Conservation (phyloP, 768 basidiomycete species). For the Phlebiopsis flavidoalba region DNA sequence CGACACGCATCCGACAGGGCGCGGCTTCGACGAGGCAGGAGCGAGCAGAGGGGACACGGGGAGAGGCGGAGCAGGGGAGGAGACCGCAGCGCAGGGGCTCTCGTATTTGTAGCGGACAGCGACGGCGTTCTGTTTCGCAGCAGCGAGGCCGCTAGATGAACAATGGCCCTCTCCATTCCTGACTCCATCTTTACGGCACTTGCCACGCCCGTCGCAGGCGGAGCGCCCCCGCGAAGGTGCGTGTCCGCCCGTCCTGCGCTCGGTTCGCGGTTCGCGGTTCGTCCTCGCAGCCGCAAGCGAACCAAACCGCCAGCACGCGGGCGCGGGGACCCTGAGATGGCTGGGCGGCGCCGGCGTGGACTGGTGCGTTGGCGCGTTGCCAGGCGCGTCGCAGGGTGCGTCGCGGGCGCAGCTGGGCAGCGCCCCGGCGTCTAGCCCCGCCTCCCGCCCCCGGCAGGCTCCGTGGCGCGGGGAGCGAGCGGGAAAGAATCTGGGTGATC, state of each 20-base stretch:
- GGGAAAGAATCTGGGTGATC: neutral
- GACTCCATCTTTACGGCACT: neutral
- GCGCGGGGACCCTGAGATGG: neutral
- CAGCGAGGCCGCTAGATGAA: neutral
- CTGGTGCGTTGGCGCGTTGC: neutral
- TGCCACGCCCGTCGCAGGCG: too few species aligned
- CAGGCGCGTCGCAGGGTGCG: neutral
- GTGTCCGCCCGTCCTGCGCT: neutral
- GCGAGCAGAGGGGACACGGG: too few species aligned
- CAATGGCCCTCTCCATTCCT: neutral
- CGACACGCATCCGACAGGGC: neutral
- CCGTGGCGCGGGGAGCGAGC: neutral
- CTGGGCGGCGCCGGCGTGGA: too few species aligned
- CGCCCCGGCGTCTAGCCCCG: neutral
- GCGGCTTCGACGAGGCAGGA: neutral
- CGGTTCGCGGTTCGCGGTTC: neutral
- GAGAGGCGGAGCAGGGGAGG: too few species aligned
- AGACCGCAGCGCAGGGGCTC: neutral
- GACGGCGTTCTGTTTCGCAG: neutral
- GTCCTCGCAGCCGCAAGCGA: neutral
- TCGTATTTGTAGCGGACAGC: neutral
- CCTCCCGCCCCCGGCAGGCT: neutral
- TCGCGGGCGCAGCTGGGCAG: neutral
- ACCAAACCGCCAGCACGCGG: neutral
- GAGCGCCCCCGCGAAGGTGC: too few species aligned